phyloP scores from a whole-genome alignment of 441 rosid genomes.

The Adansonia gregorii region DNA sequence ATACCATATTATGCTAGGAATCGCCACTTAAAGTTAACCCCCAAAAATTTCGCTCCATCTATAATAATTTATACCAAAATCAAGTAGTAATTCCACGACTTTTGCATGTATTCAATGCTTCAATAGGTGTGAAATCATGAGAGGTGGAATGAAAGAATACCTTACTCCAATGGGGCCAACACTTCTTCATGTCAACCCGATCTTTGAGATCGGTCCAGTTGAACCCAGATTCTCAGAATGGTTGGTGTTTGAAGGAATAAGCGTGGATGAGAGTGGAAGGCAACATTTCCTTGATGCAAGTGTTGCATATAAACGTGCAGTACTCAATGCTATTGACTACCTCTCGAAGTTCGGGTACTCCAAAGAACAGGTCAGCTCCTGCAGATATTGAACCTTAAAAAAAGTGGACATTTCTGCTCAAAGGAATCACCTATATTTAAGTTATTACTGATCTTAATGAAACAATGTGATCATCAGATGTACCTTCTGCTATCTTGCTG shows the following conservation, averaged over 20 bases:
- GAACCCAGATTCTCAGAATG: constrained; percentile 97
- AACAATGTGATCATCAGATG: constrained; percentile 44
- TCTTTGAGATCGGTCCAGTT: constrained; percentile 88
- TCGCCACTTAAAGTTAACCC: not conserved
- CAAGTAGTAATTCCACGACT: not conserved
- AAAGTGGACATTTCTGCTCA: not conserved
- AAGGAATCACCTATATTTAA: not conserved
- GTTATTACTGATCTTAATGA: constrained; percentile 23
- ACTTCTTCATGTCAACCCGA: constrained; percentile 84
- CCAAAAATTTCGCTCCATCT: not conserved
- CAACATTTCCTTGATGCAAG: constrained; percentile 89
- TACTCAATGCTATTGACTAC: constrained; percentile 91
- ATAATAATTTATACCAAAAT: not conserved
- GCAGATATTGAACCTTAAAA: not conserved
- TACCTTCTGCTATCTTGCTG: constrained; percentile 84
- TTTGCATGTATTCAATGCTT: constrained; percentile 18
- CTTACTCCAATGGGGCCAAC: constrained; percentile 98
- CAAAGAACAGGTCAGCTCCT: constrained; percentile 70
- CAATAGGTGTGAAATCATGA: constrained; percentile 77
- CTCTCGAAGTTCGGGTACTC: constrained; percentile 89
- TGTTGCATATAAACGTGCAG: constrained; percentile 87
- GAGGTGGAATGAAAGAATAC: constrained; percentile 90
- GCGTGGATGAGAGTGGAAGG: constrained; percentile 86
- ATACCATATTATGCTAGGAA: not conserved
- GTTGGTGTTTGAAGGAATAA: constrained; percentile 92